These are phyloP conservation scores for Murraya paniculata DNA, from an alignment of 345 rosid species.

Conservation along the genomic window DNA sequence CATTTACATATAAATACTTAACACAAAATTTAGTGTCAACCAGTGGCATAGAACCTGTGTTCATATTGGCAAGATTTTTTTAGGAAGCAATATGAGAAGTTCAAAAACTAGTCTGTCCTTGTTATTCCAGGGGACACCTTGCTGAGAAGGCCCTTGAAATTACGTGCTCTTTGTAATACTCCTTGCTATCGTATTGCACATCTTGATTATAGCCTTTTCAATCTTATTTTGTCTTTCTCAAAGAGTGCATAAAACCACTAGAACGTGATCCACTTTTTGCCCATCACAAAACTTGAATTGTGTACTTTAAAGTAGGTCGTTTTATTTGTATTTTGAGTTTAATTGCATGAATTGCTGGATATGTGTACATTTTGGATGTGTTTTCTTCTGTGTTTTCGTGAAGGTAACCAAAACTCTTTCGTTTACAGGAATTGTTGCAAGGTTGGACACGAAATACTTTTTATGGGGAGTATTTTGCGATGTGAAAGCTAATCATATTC, in stretches of 20 bases:
- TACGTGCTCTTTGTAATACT: background rate
- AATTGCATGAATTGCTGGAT: background rate
- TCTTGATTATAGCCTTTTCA: background rate
- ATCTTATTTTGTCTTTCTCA: background rate
- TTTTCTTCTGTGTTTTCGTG: background rate
- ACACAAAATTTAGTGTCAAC: background rate
- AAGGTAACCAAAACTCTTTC: background rate
- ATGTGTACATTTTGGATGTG: background rate
- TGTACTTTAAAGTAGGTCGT: background rate
- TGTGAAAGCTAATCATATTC: slow-evolving; percentile 13
- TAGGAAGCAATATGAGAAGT: background rate
- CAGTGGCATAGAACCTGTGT: background rate
- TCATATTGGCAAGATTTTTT: background rate
- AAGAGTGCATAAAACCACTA: background rate
- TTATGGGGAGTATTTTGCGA: slow-evolving; percentile 41
- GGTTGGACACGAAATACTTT: slow-evolving; percentile 22
- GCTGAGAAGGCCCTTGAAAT: background rate
- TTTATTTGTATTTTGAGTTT: background rate
- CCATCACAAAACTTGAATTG: background rate
- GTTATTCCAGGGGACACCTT: background rate
- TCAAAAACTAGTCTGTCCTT: background rate
- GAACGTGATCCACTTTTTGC: too few species aligned
- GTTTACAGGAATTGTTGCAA: slow-evolving; percentile 25
- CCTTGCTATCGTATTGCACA: background rate
- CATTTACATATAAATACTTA: background rate